Evolutionary conservation across 768 basidiomycete species (phyloP), one percentile per base, ranked within the genome.

Genomic region (Boletales sp.): DNA sequence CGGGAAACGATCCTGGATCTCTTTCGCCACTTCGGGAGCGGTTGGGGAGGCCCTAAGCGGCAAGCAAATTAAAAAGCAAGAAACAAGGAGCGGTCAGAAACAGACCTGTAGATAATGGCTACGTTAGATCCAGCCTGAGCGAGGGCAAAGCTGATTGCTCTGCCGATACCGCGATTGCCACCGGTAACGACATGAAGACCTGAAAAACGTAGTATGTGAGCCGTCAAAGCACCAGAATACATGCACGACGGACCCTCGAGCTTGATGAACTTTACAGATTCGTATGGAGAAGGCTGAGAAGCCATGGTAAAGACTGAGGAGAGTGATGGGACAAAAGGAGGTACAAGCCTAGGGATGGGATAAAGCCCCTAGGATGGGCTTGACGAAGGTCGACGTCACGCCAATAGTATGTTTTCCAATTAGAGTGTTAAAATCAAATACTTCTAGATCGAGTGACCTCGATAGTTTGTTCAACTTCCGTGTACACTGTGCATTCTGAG

Each of bases 131-230:
- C 80, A 0, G 83, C 77, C 39, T 71, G 58, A 17, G 81, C 81
- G 33, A 81, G 69, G 2, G 81, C 80, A 34, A 70, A 65, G 21
- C 77, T 76, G 47, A 75, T 78, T 2, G 78, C 82, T 30, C 65
- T 70, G 2, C 85, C 84, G 41, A 86, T 83, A 10, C 84, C 83
- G 38, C 78, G 70, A 56, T 79, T 81, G 2, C 82, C 82, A 4
- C 84, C 84, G 0, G 84, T 84, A 41, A 86, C 73, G 31, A 85
- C 74, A 48, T 78, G 66, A 41, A 74, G 75, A 0, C 62, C 78
- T 73, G 10, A 62, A 74, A 19, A 21, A 21, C 21, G 21, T 21
- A 21, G 21, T 21, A 21, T 4, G 4, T 17, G 4, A 36, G 19
- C 8, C 11, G 8, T 18, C 2, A 32, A 4, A 21, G 21, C 5